Evolutionary conservation across 768 basidiomycete genomes (phyloP), one percentile per base, ranked within the genome.

Genomic region (Macrolepiota dolichaula): DNA sequence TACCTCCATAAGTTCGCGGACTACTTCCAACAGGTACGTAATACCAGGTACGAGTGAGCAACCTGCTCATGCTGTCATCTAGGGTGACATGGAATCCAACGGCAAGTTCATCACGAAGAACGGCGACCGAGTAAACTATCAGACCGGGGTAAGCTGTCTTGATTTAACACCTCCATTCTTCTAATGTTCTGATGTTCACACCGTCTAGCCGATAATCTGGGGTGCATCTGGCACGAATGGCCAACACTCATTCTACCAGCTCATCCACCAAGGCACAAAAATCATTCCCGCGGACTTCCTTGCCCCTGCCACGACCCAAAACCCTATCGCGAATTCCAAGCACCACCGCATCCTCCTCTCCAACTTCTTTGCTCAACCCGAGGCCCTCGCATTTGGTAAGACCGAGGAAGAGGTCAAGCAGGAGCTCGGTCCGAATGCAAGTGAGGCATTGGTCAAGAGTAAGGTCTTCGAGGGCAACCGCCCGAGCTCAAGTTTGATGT

Each of bases 11-110:
- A 96, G 75, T 99, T 99, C 68, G 96, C 97, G 38, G 97, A 99
- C 75, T 98, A 98, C 81, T 99, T 99, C 92, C 97, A 98, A 75
- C 97, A 98, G 75, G 84, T 80, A 59, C 10, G 49, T 62, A 62
- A 22, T 55, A 13, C 37, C n/a, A 5, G 24, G 17, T 27, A 35
- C 46, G 27, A 40, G 9, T 53, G 15, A 15, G 2, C 27, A 42
- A 38, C 44, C 42, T 54, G 27, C 37, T 32, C 51, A 49, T 59
- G 24, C 2, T 17, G 44, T 19, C 57, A n/a, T 35, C 29, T 55
- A 87, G 83, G 96, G 96, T 50, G 97, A 99, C 75, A 99, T 99
- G 97, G 97, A 99, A 76, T 97, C 94, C 24, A 98, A 99, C 73
- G 97, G 97, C 60, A 99, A 98, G 80, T 92, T 85, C 58, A 84